A percentile compares a stretch with the other conserved stretches of the same genome.
Evolutionary conservation across 192 early-diverging fungal genomes (phyloP).

Genomic region (Coemansia sp.): DNA sequence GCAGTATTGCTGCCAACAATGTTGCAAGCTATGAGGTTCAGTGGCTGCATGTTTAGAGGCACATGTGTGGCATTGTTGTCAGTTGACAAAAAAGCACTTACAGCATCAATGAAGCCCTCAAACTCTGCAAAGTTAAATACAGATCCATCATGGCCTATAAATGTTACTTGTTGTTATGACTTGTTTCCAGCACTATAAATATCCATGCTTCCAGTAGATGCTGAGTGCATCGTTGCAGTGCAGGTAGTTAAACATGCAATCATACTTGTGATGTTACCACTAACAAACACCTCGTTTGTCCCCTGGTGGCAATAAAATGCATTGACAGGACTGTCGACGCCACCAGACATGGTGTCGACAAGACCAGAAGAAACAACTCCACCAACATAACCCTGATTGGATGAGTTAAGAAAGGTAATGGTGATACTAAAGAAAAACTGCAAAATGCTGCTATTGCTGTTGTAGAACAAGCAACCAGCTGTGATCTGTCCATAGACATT

Average conservation of each 20-base stretch:
- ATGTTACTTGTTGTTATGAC: slow-evolving; percentile 58
- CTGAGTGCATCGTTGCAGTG: slow-evolving; percentile 30
- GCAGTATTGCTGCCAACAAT: slow-evolving; percentile 57
- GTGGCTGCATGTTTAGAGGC: slow-evolving; percentile 50
- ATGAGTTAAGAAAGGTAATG: slow-evolving; percentile 33
- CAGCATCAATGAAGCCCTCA: slow-evolving; percentile 60
- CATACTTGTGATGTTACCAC: slow-evolving; percentile 49
- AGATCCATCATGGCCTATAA: slow-evolving; percentile 65
- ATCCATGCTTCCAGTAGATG: slow-evolving; percentile 30
- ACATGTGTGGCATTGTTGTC: slow-evolving; percentile 59
- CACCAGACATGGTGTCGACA: slow-evolving; percentile 34
- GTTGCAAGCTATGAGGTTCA: slow-evolving; percentile 47
- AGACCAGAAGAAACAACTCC: slow-evolving; percentile 22
- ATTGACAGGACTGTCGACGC: slow-evolving; percentile 43
- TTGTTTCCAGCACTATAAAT: slow-evolving; percentile 29
- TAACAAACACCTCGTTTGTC: slow-evolving; percentile 43
- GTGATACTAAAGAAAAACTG: slow-evolving; percentile 43
- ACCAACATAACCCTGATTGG: slow-evolving; percentile 32
- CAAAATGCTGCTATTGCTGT: slow-evolving; percentile 16
- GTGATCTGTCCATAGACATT: slow-evolving; percentile 25
- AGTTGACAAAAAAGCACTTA: slow-evolving; percentile 65
- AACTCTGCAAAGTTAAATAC: slow-evolving; percentile 59
- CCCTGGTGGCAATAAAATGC: slow-evolving; percentile 47
- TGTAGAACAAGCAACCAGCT: slow-evolving; percentile 42
- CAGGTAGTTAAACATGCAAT: slow-evolving; percentile 12